phyloP scores from a whole-genome alignment of 2,329 filamentous ascomycete genomes.

The Cordyceps javanica region DNA sequence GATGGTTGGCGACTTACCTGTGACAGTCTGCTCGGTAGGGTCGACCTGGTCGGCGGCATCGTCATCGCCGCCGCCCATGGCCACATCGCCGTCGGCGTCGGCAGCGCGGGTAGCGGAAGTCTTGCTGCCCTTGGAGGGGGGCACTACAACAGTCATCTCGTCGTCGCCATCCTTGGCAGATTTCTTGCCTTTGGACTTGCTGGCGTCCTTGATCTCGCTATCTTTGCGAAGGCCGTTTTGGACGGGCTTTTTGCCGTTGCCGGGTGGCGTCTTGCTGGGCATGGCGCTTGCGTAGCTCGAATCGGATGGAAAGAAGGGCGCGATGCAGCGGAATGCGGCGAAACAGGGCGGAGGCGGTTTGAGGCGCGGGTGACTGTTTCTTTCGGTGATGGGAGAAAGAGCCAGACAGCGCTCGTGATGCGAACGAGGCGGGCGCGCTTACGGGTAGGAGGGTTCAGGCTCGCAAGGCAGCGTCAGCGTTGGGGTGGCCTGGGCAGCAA shows the following conservation, averaged over 20 bases:
- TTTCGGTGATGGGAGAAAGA: neutral
- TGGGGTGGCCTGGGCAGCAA: neutral
- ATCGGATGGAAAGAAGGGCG: neutral
- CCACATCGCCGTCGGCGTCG: slow-evolving; percentile 63
- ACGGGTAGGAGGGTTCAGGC: slow-evolving; percentile 2
- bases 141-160: slow-evolving; percentile 77
- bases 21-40: slow-evolving; percentile 52
- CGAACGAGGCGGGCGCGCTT: slow-evolving; percentile 5
- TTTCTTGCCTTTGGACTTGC: slow-evolving; percentile 63
- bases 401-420: slow-evolving; percentile 15
- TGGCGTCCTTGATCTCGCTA: slow-evolving; percentile 64
- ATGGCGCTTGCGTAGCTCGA: slow-evolving; percentile 36
- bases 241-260: slow-evolving; percentile 62
- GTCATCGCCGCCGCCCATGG: slow-evolving; percentile 63
- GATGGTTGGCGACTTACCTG: slow-evolving; percentile 40
- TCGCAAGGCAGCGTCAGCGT: slow-evolving; percentile 11
- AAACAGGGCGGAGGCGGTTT: neutral
- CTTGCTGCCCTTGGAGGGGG: slow-evolving; percentile 60
- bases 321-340: neutral
- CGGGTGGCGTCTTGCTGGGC: slow-evolving; percentile 68
- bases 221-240: slow-evolving; percentile 63
- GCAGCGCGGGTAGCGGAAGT: slow-evolving; percentile 51
- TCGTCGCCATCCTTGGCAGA: slow-evolving; percentile 60
- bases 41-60: slow-evolving; percentile 53
- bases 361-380: neutral